Base-by-base conservation (phyloP, 306 rosid species). In the Cicer judaicum region DNA sequence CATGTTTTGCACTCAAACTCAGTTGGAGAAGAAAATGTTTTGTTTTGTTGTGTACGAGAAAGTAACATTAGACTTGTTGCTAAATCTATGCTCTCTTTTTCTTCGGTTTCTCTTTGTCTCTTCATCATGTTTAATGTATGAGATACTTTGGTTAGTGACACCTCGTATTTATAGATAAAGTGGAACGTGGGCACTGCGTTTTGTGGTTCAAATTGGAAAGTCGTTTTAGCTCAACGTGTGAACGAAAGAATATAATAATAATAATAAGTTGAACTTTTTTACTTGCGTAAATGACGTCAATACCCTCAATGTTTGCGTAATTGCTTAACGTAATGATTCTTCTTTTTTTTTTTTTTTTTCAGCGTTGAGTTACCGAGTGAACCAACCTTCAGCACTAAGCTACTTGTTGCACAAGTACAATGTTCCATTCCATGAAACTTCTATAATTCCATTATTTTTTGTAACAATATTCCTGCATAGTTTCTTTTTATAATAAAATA, bases 1-100 rank as follows among this genome's bases (percentile, higher is more conserved):
- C 88, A 84, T 0, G 88, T 81, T n/a, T 84, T 84, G 77, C 88
- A 81, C 75, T 78, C 79, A 18, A 78, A 84, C 69, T 73, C 76
- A 7, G 0, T 2, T 0, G 16, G 55, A 2, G 38, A 18, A 39
- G 6, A 7, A 75, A 49, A 5, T 56, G 6, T 66, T 4, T 48
- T 79, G 10, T 1, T 62, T 36, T 42, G 10, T 16, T 48, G 53
- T 11, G 39, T 29, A 24, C 44, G 14, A 24, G 82, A 72, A 41
- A 80, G 75, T 2, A 80, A 11, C 7, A 84, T 55, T 0, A 77
- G 62, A 68, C 24, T 69, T 7, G 49, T 77, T 1, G 80, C 79
- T 34, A 84, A 29, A 44, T 70, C 76, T 1, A 80, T 48, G 10
- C 74, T 76, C 72, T 60, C 76, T 19, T 19, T 36, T 7, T 16